Conservation (phyloP, 257 asterid genomes). For the Scutellaria galericulata region DNA sequence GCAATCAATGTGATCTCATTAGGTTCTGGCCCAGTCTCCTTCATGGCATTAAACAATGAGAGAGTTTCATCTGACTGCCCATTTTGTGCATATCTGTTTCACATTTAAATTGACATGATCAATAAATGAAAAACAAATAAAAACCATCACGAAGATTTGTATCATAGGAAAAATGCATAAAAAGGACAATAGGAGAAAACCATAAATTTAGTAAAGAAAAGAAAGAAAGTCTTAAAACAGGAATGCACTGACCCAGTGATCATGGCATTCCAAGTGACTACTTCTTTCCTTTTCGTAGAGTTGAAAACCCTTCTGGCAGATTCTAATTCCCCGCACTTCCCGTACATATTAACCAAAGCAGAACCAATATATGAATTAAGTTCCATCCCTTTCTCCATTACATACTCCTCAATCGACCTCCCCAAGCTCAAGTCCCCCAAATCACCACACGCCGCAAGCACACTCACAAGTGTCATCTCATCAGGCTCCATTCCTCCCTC, state of each 20-base stretch:
- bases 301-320: constrained; percentile 69
- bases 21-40: constrained; percentile 63
- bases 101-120: constrained; percentile 18
- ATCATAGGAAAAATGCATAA: background rate
- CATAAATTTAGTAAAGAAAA: background rate
- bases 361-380: constrained; percentile 74
- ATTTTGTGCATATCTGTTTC: constrained; percentile 80
- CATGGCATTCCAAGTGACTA: constrained; percentile 90
- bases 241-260: constrained; percentile 66
- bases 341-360: constrained; percentile 81
- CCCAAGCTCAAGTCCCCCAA: constrained; percentile 76
- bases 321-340: constrained; percentile 80
- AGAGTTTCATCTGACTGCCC: constrained; percentile 76
- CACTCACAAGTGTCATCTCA: constrained; percentile 82
- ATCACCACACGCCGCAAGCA: constrained; percentile 84
- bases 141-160: background rate
- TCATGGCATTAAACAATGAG: constrained; percentile 67
- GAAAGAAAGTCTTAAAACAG: background rate
- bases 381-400: constrained; percentile 49
- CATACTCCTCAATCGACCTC: constrained; percentile 55
- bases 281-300: constrained; percentile 52
- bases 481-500: constrained; percentile 66
- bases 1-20: constrained; percentile 77
- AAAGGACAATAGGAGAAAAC: background rate
- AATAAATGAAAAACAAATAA: background rate